phyloP scores from a whole-genome alignment of 495 filamentous ascomycete species.

The Penicillium coprophilum region DNA sequence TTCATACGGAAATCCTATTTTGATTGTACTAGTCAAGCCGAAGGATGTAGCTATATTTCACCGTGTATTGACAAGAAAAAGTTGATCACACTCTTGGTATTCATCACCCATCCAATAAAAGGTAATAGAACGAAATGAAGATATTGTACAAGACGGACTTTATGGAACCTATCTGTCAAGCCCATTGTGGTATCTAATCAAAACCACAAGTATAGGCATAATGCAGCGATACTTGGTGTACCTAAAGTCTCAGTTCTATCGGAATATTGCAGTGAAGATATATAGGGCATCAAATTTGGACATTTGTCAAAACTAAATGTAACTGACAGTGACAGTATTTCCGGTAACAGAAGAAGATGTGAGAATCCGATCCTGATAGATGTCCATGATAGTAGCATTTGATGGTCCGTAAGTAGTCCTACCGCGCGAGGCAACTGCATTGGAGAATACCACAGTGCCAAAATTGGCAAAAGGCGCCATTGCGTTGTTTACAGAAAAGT shows the following conservation, averaged over 20 bases:
- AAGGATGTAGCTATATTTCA: not conserved
- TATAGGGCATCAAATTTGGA: not conserved
- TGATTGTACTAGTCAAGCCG: not conserved
- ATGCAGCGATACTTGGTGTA: not conserved
- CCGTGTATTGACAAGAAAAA: not conserved
- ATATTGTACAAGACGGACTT: not conserved
- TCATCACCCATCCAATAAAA: not conserved
- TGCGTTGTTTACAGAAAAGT: constrained; percentile 42
- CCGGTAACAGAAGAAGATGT: constrained; percentile 40
- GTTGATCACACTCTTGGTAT: not conserved
- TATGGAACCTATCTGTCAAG: not conserved
- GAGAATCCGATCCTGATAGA: constrained; percentile 43
- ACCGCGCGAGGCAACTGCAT: constrained; percentile 28
- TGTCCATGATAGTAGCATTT: constrained; percentile 48
- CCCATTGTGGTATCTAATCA: not conserved
- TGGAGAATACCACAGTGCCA: constrained; percentile 49
- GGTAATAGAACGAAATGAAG: not conserved
- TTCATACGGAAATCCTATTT: not conserved
- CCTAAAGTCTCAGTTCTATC: not conserved
- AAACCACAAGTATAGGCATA: not conserved
- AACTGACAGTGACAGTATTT: constrained; percentile 21
- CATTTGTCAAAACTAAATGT: constrained; percentile 11
- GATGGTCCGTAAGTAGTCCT: constrained; percentile 29
- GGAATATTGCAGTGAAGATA: not conserved
- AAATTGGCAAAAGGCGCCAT: constrained; percentile 55